Evolutionary conservation across 2,329 filamentous ascomycete genomes (phyloP), one percentile per base, ranked within the genome.

Genomic region (Fusarium sp.): DNA sequence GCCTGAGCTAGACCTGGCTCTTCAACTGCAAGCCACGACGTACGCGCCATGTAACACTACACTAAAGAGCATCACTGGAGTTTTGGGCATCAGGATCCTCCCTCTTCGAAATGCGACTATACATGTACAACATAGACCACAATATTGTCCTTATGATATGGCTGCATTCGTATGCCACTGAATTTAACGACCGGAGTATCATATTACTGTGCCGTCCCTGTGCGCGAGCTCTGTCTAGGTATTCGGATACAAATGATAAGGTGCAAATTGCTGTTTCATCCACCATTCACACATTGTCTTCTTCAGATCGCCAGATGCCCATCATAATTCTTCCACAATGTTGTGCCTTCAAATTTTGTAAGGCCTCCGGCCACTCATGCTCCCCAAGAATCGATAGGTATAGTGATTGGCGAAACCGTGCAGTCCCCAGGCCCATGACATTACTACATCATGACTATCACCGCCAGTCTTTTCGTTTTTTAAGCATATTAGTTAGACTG

Each of bases 51-150:
- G 75, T 80, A 81, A 76, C 70, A 79, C 66, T 74, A 78, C 53
- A 72, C 65, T 46, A 75, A 65, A 70, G 74, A 72, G 67, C 74
- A 78, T 78, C 70, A 70, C 68, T 72, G 76, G 79, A 79, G 80
- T 80, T 79, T 74, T 27, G 71, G 71, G 77, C 61, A 33, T 47
- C 38, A 54, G 62, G 58, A 70, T 70, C 67, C 56, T 70, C 62
- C 61, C 62, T 65, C 61, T 65, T 58, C 67, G 47, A 64, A 63
- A 70, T 73, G 70, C 73, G 69, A 74, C 55, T 75, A 60, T 64
- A 76, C 63, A 73, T 75, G 74, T 77, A 77, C 66, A 75, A 75
- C 73, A 75, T 64, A 65, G 45, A 70, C 49, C 57, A 68, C 55
- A 68, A 62, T 50, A 42, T 65, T 39, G 53, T 42, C 65, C 52